These are phyloP conservation scores for Suillus sp. DNA, from an alignment of 768 basidiomycete genomes.

Conservation along the genomic window DNA sequence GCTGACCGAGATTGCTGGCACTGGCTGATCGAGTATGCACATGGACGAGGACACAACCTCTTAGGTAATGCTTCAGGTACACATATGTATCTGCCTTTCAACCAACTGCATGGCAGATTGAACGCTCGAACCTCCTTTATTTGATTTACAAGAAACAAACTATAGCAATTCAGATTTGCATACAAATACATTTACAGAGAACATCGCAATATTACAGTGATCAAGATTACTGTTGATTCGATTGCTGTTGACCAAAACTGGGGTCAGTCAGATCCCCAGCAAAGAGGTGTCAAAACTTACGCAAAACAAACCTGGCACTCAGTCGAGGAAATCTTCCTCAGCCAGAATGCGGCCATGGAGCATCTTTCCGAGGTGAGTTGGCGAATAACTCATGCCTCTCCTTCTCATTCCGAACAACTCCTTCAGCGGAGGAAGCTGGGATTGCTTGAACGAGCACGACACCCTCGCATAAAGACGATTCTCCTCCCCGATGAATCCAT, in stretches of 20 bases:
- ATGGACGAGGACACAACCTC: too few species aligned
- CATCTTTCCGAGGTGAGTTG: conserved; percentile 45
- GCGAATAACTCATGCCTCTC: conserved; percentile 39
- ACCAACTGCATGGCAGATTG: too few species aligned
- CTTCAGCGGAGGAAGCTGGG: conserved; percentile 4
- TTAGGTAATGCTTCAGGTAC: too few species aligned
- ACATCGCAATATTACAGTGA: not conserved
- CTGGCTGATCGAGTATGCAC: too few species aligned
- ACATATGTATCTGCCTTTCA: too few species aligned
- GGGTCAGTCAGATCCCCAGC: not conserved
- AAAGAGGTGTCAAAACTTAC: not conserved
- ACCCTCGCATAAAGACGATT: not conserved
- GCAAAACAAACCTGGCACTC: not conserved
- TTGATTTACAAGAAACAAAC: too few species aligned
- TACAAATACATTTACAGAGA: conserved; percentile 1
- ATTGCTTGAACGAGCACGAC: not conserved
- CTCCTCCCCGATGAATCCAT: not conserved
- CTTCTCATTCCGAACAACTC: conserved; percentile 28
- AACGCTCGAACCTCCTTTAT: too few species aligned
- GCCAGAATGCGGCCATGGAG: conserved; percentile 31
- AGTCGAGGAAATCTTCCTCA: conserved; percentile 26
- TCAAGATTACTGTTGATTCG: not conserved
- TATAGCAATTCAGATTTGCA: not conserved
- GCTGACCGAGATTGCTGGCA: too few species aligned
- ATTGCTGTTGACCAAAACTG: not conserved